Evolutionary conservation across 176 grass and related monocot genomes (phyloP), one percentile per base, ranked within the genome.

Genomic region (Juncus inflexus): DNA sequence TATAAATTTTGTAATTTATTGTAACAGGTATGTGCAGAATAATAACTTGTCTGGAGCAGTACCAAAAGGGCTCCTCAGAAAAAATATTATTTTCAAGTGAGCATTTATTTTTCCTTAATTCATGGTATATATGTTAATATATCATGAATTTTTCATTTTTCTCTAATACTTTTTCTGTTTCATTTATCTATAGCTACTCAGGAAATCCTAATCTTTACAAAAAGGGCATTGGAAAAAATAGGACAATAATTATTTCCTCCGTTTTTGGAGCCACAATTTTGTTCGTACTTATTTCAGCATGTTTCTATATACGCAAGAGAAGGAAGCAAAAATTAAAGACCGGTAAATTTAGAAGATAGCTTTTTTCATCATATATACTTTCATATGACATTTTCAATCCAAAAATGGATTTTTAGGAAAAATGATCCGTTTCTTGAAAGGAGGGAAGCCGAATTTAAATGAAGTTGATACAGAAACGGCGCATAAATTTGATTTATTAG

Each of bases 391-490:
- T 55, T 49, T 78, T 9, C 70, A 3, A 8, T 15, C 28, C 12
- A 45, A 9, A 51, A 53, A 67, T 54, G 67, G 47, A 40, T 83
- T 19, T 71, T 49, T 78, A 91, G 82, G 76, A 12, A 81, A 73
- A 9, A 49, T 70, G 54, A 62, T 67, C 49, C 67, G 72, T 81
- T 63, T 65, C 37, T 70, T 76, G 67, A 74, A 79, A 66, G 91
- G 60, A 13, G 83, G 85, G 76, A 84, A 76, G 28, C 70, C 78
- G 9, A 83, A 75, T 77, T 87, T 88, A 52, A 91, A 77, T 76
- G 87, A 96, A 81, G 87, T 91, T 61, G 77, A 82, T 14, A 81
- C 87, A 74, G 92, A 96, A 77, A 50, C 79, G 62, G 92, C 74
- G 15, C 92, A 89, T 63, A 96, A 76, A 70, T 96, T 87, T 83